These are phyloP conservation scores for Populus deltoides DNA, from an alignment of 345 rosid species.

Conservation along the genomic window DNA sequence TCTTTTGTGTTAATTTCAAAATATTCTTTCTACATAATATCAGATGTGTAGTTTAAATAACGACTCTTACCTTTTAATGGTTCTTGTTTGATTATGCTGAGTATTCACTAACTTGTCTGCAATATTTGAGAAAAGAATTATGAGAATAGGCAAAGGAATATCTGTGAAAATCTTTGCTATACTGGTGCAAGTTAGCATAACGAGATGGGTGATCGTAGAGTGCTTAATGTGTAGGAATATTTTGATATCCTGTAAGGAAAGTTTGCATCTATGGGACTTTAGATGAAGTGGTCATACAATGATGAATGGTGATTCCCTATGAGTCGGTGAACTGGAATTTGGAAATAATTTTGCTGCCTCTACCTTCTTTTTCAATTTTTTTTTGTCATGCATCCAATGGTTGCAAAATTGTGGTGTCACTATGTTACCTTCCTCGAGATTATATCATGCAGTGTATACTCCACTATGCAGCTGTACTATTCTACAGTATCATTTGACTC, in stretches of 20 bases:
- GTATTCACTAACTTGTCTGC: background rate
- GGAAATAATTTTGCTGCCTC: background rate
- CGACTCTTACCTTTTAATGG: background rate
- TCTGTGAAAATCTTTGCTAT: background rate
- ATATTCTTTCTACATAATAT: background rate
- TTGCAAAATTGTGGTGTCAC: background rate
- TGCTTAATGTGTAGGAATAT: background rate
- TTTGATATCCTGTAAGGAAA: background rate
- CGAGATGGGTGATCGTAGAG: background rate
- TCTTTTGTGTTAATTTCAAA: background rate
- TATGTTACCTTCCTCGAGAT: background rate
- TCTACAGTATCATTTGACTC: too few relatives aligned
- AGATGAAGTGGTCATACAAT: background rate
- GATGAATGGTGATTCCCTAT: background rate
- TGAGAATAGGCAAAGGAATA: background rate
- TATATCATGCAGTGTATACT: background rate
- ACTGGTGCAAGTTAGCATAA: background rate
- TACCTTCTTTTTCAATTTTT: background rate
- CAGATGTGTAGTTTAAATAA: background rate
- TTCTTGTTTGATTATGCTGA: background rate
- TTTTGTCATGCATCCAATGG: background rate
- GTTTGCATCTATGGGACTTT: background rate
- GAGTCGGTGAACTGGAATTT: background rate
- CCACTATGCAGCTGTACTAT: too few relatives aligned
- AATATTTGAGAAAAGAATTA: background rate